These are phyloP conservation scores for Xenosphaeropsis pyriputrescens DNA, from an alignment of 2,329 filamentous ascomycete genomes.

Conservation along the genomic window DNA sequence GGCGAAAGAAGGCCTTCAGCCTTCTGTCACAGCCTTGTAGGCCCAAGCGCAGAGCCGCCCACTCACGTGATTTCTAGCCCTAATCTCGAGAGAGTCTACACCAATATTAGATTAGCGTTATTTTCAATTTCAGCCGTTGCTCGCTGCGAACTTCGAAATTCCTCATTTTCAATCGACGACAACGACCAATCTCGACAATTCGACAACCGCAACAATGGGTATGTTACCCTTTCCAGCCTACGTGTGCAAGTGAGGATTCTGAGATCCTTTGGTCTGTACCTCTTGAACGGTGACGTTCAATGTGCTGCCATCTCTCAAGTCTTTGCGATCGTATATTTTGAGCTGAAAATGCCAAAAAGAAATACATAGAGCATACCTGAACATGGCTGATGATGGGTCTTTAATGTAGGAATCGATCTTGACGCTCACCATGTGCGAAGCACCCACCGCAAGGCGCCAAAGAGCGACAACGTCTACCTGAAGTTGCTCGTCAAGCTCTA, in stretches of 20 bases:
- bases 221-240: slow-evolving; percentile 18
- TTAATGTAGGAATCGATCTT: slow-evolving; percentile 53
- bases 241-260: slow-evolving; percentile 19
- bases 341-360: slow-evolving; percentile 16
- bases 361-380: slow-evolving; percentile 46
- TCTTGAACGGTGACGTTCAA: slow-evolving; percentile 7
- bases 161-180: neutral
- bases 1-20: too few relatives aligned
- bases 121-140: too few relatives aligned
- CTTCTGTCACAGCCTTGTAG: too few relatives aligned
- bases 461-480: slow-evolving; percentile 97
- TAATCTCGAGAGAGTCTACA: too few relatives aligned
- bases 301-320: slow-evolving; percentile 8
- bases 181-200: slow-evolving; percentile 1
- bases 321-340: slow-evolving; percentile 16
- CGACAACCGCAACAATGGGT: slow-evolving; percentile 21
- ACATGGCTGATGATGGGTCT: slow-evolving; percentile 45
- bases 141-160: too few relatives aligned
- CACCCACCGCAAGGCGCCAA: slow-evolving; percentile 84
- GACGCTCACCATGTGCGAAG: slow-evolving; percentile 53
- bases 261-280: slow-evolving; percentile 7
- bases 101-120: too few relatives aligned
- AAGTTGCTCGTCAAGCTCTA: slow-evolving; percentile 97
- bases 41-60: too few relatives aligned
- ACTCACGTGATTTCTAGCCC: too few relatives aligned